A percentile compares a stretch with the other conserved stretches of the same genome.
Conservation (phyloP, 2,329 filamentous ascomycete species). For the Exophiala mesophila region DNA sequence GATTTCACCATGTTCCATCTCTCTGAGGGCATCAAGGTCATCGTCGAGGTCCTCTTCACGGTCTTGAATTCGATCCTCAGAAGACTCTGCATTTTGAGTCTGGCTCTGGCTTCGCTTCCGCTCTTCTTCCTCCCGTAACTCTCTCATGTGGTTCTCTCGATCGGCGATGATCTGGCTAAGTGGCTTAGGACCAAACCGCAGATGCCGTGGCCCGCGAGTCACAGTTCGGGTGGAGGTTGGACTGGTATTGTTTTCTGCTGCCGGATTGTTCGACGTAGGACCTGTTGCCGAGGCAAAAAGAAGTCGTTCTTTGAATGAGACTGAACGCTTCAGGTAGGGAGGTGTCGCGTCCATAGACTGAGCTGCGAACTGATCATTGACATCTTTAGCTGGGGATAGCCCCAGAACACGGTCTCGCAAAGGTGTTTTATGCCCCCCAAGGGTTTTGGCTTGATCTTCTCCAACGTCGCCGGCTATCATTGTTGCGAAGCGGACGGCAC, state of each 20-base stretch:
- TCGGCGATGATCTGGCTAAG: slow-evolving; percentile 23
- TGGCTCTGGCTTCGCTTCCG: slow-evolving; percentile 12
- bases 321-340: slow-evolving; percentile 23
- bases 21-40: slow-evolving; percentile 40
- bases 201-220: slow-evolving; percentile 13
- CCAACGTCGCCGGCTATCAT: slow-evolving; percentile 26
- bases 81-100: slow-evolving; percentile 33
- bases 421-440: slow-evolving; percentile 26
- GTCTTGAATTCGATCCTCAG: slow-evolving; percentile 31
- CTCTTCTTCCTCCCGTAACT: slow-evolving; percentile 26
- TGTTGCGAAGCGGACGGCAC: slow-evolving; percentile 39
- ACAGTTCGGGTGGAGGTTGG: slow-evolving; percentile 13
- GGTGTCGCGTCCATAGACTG: slow-evolving; percentile 20
- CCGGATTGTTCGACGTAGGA: neutral
- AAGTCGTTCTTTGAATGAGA: slow-evolving; percentile 27
- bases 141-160: slow-evolving; percentile 13
- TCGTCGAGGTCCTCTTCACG: slow-evolving; percentile 40
- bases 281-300: slow-evolving; percentile 17
- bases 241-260: neutral
- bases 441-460: slow-evolving; percentile 5
- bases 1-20: slow-evolving; percentile 36
- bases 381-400: slow-evolving; percentile 10
- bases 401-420: slow-evolving; percentile 12
- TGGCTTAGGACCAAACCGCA: slow-evolving; percentile 13
- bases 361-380: neutral